Percentiles rank a stretch among this genome's conserved stretches.
These are phyloP conservation scores for Diutina neorugosa DNA, from an alignment of 1,139 yeast genomes.

Conservation along the genomic window DNA sequence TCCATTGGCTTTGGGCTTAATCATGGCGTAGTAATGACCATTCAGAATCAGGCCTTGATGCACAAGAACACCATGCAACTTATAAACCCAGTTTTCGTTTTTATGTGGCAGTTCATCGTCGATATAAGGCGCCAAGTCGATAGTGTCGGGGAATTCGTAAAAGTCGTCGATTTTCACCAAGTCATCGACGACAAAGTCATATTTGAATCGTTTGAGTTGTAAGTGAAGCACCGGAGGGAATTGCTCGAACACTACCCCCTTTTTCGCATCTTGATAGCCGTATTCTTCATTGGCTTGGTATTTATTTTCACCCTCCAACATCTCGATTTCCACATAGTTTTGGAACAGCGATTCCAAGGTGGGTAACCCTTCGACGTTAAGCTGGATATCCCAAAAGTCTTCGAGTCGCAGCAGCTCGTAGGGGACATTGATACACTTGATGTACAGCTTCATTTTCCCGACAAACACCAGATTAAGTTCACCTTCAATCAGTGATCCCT, in stretches of 20 bases:
- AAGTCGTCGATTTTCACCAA: conserved; percentile 87
- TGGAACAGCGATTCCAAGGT: conserved; percentile 66
- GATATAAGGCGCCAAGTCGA: conserved; percentile 71
- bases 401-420: conserved; percentile 87
- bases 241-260: conserved; percentile 84
- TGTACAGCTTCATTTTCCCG: conserved; percentile 92
- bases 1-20: conserved; percentile 57
- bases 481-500: conserved; percentile 76
- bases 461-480: conserved; percentile 75
- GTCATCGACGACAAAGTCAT: conserved; percentile 82
- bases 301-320: conserved; percentile 88
- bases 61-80: conserved; percentile 84
- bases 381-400: conserved; percentile 96
- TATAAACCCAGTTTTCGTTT: conserved; percentile 61
- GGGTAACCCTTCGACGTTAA: conserved; percentile 78
- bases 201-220: conserved; percentile 89
- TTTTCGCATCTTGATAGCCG: conserved; percentile 92
- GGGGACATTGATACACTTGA: conserved; percentile 89
- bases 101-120: conserved; percentile 41
- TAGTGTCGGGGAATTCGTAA: conserved; percentile 76
- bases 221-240: conserved; percentile 91
- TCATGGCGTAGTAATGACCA: conserved; percentile 93
- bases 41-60: conserved; percentile 93
- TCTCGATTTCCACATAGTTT: conserved; percentile 80
- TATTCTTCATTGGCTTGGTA: conserved; percentile 78